These are phyloP conservation scores for Setaria viridis DNA, from an alignment of 202 grass and related monocot species.

Conservation along the genomic window DNA sequence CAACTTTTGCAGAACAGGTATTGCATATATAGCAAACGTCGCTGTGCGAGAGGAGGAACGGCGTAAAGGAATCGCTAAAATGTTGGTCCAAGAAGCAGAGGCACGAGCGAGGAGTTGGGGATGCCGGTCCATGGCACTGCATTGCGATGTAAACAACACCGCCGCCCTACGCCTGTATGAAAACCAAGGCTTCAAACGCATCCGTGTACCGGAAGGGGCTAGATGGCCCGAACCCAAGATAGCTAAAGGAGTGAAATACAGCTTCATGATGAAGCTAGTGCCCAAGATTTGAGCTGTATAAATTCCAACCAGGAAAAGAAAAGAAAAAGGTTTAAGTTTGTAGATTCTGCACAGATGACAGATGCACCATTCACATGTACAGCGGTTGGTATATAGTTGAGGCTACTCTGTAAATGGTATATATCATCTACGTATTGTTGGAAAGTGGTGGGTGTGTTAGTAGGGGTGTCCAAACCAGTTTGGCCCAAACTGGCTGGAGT, in stretches of 20 bases:
- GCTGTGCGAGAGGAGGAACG: conserved; percentile 73
- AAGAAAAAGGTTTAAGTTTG: not conserved
- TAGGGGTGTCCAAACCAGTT: not conserved
- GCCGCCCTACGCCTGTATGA: conserved; percentile 76
- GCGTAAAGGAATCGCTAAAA: conserved; percentile 84
- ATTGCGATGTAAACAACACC: conserved; percentile 81
- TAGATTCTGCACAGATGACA: conserved; percentile 43
- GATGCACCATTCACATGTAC: conserved; percentile 26
- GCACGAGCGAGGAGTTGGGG: conserved; percentile 73
- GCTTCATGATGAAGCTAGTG: conserved; percentile 95
- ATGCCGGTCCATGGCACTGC: conserved; percentile 81
- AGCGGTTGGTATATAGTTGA: conserved; percentile 36
- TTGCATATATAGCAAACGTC: conserved; percentile 92
- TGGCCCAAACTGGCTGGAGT: not conserved
- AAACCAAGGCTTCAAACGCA: conserved; percentile 82
- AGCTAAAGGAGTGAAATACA: conserved; percentile 59
- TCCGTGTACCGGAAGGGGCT: conserved; percentile 73
- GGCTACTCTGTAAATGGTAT: conserved; percentile 45
- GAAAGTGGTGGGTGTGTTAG: not conserved
- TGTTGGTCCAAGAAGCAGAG: conserved; percentile 79
- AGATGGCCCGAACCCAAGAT: conserved; percentile 80
- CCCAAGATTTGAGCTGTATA: conserved; percentile 38
- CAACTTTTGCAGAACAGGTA: conserved; percentile 64
- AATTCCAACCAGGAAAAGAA: not conserved
- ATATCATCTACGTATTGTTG: conserved; percentile 32